phyloP scores from a whole-genome alignment of 371 early-diverging fungal species.

The Mucor irregularis region DNA sequence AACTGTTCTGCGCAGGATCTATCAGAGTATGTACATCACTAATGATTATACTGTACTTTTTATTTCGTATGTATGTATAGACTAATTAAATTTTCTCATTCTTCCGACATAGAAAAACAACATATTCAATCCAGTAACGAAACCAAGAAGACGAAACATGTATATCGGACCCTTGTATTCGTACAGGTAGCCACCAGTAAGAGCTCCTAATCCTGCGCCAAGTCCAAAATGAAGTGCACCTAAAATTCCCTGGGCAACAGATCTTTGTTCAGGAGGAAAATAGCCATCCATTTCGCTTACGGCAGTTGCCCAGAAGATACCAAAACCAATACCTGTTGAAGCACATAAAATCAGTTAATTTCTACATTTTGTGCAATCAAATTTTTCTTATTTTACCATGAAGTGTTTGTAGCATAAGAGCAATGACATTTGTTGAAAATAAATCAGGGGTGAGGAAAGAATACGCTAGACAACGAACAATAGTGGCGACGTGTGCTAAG shows the following conservation, averaged over 20 bases:
- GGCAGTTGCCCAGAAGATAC: conserved; percentile 39
- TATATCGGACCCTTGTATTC: conserved; percentile 26
- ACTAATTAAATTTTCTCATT: conserved; percentile 1
- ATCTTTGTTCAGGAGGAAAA: conserved; percentile 35
- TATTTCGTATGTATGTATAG: too few species aligned
- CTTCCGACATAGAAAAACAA: conserved; percentile 1
- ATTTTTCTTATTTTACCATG: conserved; percentile 27
- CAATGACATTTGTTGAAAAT: conserved; percentile 32
- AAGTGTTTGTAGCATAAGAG: conserved; percentile 38
- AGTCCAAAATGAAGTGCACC: conserved; percentile 32
- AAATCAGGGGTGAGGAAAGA: conserved; percentile 34
- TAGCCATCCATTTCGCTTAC: conserved; percentile 34
- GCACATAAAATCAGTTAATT: background rate
- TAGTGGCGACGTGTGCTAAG: conserved; percentile 40
- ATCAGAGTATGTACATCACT: too few species aligned
- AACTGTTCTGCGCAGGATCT: too few species aligned
- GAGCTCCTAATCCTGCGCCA: conserved; percentile 30
- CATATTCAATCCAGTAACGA: conserved; percentile 15
- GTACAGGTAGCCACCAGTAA: conserved; percentile 30
- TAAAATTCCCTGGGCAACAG: conserved; percentile 33
- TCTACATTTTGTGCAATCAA: too few species aligned
- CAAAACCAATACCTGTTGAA: conserved; percentile 19
- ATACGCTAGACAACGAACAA: conserved; percentile 38
- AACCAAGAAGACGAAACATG: conserved; percentile 25
- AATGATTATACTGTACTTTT: too few species aligned